A percentile compares a stretch with the other conserved stretches of the same genome.
Evolutionary conservation across 1,284 basidiomycete species (phyloP).

Genomic region (Anthracocystis walkeri): DNA sequence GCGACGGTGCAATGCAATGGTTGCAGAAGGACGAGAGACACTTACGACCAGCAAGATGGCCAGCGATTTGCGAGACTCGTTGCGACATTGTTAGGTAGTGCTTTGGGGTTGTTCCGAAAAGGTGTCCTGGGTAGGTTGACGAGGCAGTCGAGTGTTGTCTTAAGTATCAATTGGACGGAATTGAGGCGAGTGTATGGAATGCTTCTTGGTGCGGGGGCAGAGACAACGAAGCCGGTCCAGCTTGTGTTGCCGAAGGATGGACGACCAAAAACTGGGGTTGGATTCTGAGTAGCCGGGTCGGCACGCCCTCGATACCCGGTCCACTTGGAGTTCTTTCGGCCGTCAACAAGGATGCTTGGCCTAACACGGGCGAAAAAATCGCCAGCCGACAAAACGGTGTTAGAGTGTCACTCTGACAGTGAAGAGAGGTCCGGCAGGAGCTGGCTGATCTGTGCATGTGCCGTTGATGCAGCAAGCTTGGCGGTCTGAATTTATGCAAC

Average conservation of each 20-base stretch:
- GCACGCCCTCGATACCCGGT: slow-evolving; percentile 27
- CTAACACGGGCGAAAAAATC: neutral
- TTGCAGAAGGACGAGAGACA: neutral
- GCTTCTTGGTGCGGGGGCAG: too few species aligned
- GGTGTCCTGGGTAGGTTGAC: too few species aligned
- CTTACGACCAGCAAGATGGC: slow-evolving; percentile 55
- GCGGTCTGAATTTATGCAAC: neutral
- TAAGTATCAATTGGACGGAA: neutral
- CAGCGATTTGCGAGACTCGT: slow-evolving; percentile 49
- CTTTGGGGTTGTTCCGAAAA: neutral
- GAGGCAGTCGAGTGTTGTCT: neutral
- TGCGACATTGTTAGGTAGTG: slow-evolving; percentile 33
- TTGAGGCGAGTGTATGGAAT: too few species aligned
- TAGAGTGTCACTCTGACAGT: neutral
- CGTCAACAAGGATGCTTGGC: neutral
- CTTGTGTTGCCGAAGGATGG: neutral
- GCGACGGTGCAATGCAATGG: neutral
- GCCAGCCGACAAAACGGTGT: neutral
- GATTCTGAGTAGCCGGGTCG: slow-evolving; percentile 14
- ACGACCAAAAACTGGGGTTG: slow-evolving; percentile 9
- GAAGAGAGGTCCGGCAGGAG: too few species aligned
- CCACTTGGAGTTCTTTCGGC: slow-evolving; percentile 11
- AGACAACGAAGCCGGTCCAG: slow-evolving; percentile 23
- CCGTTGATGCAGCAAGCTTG: neutral
- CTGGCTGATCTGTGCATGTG: neutral